Base-by-base conservation (phyloP, 495 filamentous ascomycete genomes). In the Podospora fimiseda region DNA sequence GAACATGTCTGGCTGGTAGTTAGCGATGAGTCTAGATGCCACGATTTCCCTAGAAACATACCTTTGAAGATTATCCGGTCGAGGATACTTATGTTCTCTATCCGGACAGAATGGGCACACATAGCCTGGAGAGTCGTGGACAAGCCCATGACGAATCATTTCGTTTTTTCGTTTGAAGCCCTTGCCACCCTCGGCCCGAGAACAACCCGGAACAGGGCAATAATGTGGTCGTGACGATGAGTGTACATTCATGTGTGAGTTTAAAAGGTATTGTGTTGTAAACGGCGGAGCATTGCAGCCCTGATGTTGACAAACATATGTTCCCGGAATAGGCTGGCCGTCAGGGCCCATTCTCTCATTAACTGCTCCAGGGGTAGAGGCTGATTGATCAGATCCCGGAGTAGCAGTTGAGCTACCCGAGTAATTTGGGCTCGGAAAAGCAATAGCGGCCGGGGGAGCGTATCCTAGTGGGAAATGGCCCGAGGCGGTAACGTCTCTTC, bases 81-180 rank as follows among this genome's bases (percentile, higher is more conserved):
- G 79, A 16, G 94, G 93, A 66, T 98, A 98, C 66, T 89, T 92
- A 66, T 97, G 94, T 70, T 97, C 92, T 57, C 89, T 78, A 67
- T 97, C 91, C 2, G 89, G 87, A 66, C 93, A 98, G 65, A 96
- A 97, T 1, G 93, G 93, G 69, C 94, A 98, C 30, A 96, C 85
- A 66, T 98, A 98, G 56, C 94, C 93, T 9, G 93, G 93, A 7
- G 90, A 95, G 52, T 90, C 85, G 61, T 98, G 93, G 2, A 98
- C 93, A 1, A 98, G 77, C 3, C 92, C 91, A 72, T 98, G 93
- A 16, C 93, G 80, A 54, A 97, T 96, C 94, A 98, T 97, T 71
- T 98, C 94, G 60, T 98, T 98, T 69, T 98, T 97, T 38, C 94
- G 82, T 68, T 98, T 98, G 76, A 98, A 98, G 0, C 94, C 93